Evolutionary conservation across 805 yeast species (phyloP).

Genomic region (Wickerhamomyces bovis): DNA sequence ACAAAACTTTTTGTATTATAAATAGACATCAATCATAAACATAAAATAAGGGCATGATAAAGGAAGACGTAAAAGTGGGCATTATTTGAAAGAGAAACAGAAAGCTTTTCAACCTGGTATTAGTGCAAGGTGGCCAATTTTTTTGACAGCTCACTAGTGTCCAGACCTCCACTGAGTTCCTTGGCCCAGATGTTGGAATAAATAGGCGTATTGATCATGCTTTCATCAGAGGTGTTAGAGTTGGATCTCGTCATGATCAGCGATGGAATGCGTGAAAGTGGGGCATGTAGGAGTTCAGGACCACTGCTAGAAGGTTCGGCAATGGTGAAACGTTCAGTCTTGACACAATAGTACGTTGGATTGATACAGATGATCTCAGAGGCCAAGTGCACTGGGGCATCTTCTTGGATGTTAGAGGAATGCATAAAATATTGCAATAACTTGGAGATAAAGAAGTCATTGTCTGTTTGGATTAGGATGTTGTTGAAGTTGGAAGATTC

Average conservation of each 20-base stretch:
- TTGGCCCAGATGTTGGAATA: conserved; percentile 10
- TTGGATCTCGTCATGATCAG: conserved; percentile 18
- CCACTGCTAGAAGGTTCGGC: conserved; percentile 4
- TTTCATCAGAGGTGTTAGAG: conserved; percentile 11
- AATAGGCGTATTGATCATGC: conserved; percentile 2
- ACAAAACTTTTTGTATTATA: neutral
- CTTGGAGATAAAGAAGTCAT: conserved; percentile 18
- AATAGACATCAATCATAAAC: neutral
- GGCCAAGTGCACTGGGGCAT: conserved; percentile 9
- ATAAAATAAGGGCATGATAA: neutral
- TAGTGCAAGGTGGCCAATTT: conserved; percentile 13
- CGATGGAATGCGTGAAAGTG: conserved; percentile 9
- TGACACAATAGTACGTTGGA: conserved; percentile 20
- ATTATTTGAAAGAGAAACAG: neutral
- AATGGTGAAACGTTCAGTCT: conserved; percentile 13
- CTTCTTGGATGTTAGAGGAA: conserved; percentile 1
- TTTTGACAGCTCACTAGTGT: conserved; percentile 15
- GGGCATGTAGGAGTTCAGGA: neutral
- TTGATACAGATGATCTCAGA: conserved; percentile 17
- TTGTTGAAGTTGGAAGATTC: conserved; percentile 12
- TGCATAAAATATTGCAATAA: conserved; percentile 18
- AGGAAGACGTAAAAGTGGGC: neutral
- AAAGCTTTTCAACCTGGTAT: neutral
- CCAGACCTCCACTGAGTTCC: conserved; percentile 15
- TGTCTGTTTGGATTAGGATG: conserved; percentile 16